Base-by-base conservation (phyloP, 106 monocot genomes). In the Alisma plantagoaquatica region DNA sequence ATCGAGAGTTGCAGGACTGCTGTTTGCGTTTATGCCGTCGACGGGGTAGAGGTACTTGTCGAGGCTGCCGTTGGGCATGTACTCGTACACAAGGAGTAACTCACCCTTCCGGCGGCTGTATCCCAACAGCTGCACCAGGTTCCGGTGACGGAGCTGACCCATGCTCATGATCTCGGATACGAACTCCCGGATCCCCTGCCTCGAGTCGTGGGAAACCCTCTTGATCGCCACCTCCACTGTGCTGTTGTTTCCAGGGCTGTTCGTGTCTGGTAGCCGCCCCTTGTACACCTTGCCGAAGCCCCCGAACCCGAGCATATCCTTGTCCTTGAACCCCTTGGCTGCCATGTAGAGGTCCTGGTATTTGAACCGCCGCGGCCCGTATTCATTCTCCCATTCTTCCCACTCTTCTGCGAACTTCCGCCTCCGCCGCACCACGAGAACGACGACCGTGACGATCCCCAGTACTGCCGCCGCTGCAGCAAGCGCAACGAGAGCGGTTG, bases 11-110 rank as follows among this genome's bases (percentile, higher is more conserved):
- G n/a, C 18, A 27, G 22, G 14, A 18, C 10, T 12, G 10, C 18
- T 20, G 50, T 16, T 25, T 1, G 56, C 46, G 25, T 46, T n/a
- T n/a, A n/a, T 46, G 31, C 17, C 54, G 24, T 43, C n/a, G n/a
- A n/a, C n/a, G n/a, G n/a, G n/a, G n/a, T n/a, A 57, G 4, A 57
- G 41, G 57, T 26, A 28, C 45, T 46, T 60, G 29, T 60, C 60
- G 10, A 60, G 60, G 60, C 60, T 60, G 16, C 46, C 60, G 9
- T 60, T 60, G 60, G 60, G 45, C 60, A 60, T 60, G 60, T 23
- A 60, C 4, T 46, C 45, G 17, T 60, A 60, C 6, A 46, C 60
- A 41, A 57, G 24, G 2, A 57, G 43, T 15, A 57, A 43, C 57
- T 57, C 41, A 11, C 54, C 54, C n/a, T 55, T 55, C 0, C 54